Base-by-base conservation (phyloP, 2,329 filamentous ascomycete species). In the Neonectria coccinea region DNA sequence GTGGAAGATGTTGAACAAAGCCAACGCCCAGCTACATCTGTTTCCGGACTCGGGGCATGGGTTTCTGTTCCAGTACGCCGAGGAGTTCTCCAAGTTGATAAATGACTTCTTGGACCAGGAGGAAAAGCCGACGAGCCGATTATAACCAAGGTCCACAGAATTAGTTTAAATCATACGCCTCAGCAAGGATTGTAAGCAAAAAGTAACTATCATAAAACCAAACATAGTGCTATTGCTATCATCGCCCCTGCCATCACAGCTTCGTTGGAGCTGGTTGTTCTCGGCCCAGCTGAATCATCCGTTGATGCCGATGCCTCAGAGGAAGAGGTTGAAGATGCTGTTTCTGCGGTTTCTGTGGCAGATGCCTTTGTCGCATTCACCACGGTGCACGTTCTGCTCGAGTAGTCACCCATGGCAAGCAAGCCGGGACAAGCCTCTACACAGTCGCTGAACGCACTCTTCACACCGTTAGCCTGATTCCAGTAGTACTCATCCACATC, bases 41-140 rank as follows among this genome's bases (percentile, higher is more conserved):
- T 80, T 74, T 48, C 76, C 78, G 1, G 73, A 79, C 59, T 75
- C 77, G 22, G 78, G 77, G 6, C 77, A 79, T 57, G 78, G 77
- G 0, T 79, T 79, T 48, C 70, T 79, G 10, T 79, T 68, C 36
- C 77, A 79, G 52, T 77, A 78, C 56, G 76, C 77, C 9, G 61
- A 66, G 6, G 68, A 76, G 6, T 76, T 79, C 59, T 70, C 78
- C 1, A 68, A 62, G 25, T 47, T 78, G 25, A 67, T 79, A n/a
- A 79, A 78, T 59, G 58, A 68, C 14, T 79, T 79, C 42, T 66
- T 79, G 44, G 73, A 71, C 14, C 51, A 57, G 8, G 65, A 68
- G 33, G 4, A 42, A 0, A 68, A 51, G 12, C 3, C 66, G 2
- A 51, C 63, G n/a, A 72, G 72, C 14, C 68, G 59, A 2, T 68